Conservation (phyloP, 176 grass and related monocot genomes). For the Ananas comosus region DNA sequence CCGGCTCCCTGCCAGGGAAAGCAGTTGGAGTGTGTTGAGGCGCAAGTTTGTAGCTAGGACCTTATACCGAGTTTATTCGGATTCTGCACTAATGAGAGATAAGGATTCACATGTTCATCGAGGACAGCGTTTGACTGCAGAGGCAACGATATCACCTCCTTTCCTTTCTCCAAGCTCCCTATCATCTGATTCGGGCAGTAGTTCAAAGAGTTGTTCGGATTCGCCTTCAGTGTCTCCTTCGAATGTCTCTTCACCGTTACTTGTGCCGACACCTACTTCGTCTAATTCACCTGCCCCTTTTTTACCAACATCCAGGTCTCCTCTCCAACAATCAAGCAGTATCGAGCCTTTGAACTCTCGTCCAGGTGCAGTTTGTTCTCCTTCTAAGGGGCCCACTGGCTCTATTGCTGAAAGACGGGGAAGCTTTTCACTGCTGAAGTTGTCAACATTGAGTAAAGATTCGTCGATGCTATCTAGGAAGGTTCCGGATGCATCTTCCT, state of each 20-base stretch:
- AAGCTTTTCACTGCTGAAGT: conserved; percentile 64
- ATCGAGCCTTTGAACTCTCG: conserved; percentile 36
- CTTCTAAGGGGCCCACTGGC: conserved; percentile 27
- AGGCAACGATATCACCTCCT: conserved; percentile 60
- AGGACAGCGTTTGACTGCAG: conserved; percentile 31
- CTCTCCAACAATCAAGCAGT: conserved; percentile 51
- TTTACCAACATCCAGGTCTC: conserved; percentile 50
- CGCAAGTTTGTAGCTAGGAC: conserved; percentile 59
- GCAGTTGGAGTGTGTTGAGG: conserved; percentile 69
- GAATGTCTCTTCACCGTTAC: conserved; percentile 49
- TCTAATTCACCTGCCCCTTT: conserved; percentile 45
- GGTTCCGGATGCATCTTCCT: conserved; percentile 22
- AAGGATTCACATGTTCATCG: conserved; percentile 37
- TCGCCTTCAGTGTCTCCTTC: conserved; percentile 90
- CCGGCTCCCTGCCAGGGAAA: conserved; percentile 86
- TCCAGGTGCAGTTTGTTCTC: conserved; percentile 31
- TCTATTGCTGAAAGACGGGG: conserved; percentile 98
- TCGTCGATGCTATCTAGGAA: conserved; percentile 36
- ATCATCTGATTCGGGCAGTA: conserved; percentile 64
- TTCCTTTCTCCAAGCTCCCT: conserved; percentile 82
- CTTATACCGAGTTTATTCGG: conserved; percentile 45
- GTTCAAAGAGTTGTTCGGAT: conserved; percentile 89
- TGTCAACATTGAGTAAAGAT: conserved; percentile 63
- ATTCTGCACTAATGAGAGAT: conserved; percentile 49
- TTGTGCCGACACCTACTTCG: conserved; percentile 48